phyloP scores from a whole-genome alignment of 306 rosid species.

The Castanea crenata region DNA sequence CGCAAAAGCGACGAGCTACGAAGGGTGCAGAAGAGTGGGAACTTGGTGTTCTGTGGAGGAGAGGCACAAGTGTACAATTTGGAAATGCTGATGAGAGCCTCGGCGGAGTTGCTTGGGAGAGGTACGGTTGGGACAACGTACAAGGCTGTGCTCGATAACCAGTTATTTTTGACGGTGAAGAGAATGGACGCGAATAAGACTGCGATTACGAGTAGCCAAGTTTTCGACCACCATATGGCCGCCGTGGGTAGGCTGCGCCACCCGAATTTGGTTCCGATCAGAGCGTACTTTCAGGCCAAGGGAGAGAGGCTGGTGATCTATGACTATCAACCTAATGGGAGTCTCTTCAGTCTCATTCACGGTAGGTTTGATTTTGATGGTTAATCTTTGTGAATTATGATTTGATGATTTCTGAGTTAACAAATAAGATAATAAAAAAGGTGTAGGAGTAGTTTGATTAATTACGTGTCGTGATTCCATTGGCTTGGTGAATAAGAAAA shows the following conservation, averaged over 20 bases:
- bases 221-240: constrained; percentile 69
- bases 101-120: constrained; percentile 90
- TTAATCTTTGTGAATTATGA: too few relatives aligned
- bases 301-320: constrained; percentile 81
- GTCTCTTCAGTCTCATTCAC: constrained; percentile 82
- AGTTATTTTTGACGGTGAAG: constrained; percentile 69
- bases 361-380: constrained; percentile 37
- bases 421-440: too few relatives aligned
- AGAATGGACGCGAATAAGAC: constrained; percentile 69
- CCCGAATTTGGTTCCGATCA: constrained; percentile 76
- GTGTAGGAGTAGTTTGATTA: too few relatives aligned
- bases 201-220: constrained; percentile 43
- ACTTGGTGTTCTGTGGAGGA: constrained; percentile 64
- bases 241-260: constrained; percentile 63
- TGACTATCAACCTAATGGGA: constrained; percentile 87
- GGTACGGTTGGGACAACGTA: constrained; percentile 83
- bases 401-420: too few relatives aligned
- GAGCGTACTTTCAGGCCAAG: constrained; percentile 87
- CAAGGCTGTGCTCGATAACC: constrained; percentile 78
- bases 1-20: constrained; percentile 32
- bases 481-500: too few relatives aligned
- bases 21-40: constrained; percentile 50
- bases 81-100: constrained; percentile 85
- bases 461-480: too few relatives aligned
- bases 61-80: constrained; percentile 58